A percentile compares a stretch with the other conserved stretches of the same genome.
phyloP scores from a whole-genome alignment of 768 basidiomycete genomes.

The Pseudohyphozyma bogoriensis region DNA sequence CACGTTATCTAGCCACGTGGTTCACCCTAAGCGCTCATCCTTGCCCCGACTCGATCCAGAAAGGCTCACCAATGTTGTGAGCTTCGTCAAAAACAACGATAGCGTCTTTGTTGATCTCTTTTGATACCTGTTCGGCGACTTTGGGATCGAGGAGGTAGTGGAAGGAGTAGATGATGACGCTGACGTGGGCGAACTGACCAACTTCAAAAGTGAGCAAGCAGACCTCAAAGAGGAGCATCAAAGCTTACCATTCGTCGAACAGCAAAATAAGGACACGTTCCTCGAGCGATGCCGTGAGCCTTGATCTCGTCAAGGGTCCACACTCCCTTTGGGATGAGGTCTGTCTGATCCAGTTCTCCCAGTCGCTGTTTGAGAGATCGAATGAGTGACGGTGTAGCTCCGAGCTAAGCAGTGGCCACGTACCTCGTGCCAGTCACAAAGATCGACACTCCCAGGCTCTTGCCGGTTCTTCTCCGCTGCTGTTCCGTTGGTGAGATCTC shows the following conservation, averaged over 20 bases:
- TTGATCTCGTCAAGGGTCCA: slow-evolving; percentile 91
- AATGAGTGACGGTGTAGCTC: not conserved
- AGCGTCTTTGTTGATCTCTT: slow-evolving; percentile 91
- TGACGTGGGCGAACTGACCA: slow-evolving; percentile 86
- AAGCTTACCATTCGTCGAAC: slow-evolving; percentile 83
- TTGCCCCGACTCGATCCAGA: not conserved
- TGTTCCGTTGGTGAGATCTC: slow-evolving; percentile 81
- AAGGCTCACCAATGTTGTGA: slow-evolving; percentile 77
- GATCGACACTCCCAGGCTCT: slow-evolving; percentile 77
- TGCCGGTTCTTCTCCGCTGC: slow-evolving; percentile 71
- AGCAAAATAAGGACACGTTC: slow-evolving; percentile 88
- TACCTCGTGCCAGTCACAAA: slow-evolving; percentile 96
- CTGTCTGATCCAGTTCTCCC: slow-evolving; percentile 68
- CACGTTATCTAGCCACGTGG: slow-evolving; percentile 63
- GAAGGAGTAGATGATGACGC: slow-evolving; percentile 96
- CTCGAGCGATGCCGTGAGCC: slow-evolving; percentile 72
- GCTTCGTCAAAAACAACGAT: slow-evolving; percentile 99
- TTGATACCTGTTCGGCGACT: slow-evolving; percentile 97
- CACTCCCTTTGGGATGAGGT: slow-evolving; percentile 70
- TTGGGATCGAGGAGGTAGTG: slow-evolving; percentile 98
- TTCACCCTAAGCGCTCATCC: not conserved
- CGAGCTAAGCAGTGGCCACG: slow-evolving; percentile 12
- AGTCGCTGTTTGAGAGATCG: slow-evolving; percentile 52
- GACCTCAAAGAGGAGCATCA: no score
- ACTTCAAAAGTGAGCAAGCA: not conserved